Conservation (phyloP, 2,329 filamentous ascomycete species). For the Talaromyces pinophilus region DNA sequence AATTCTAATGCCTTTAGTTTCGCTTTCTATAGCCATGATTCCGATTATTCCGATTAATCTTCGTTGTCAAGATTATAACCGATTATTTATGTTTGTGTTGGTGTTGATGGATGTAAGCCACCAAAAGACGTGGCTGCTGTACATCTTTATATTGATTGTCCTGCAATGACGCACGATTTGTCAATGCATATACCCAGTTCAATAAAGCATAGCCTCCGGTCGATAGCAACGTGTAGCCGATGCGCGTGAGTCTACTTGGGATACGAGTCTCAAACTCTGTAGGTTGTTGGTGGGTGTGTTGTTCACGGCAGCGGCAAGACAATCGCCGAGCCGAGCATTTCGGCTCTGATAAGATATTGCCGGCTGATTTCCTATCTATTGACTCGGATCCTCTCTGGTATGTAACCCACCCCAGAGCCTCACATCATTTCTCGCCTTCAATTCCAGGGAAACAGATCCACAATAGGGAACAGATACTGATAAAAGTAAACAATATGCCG, state of each 20-base stretch:
- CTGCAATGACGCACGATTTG: background rate
- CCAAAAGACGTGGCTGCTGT: background rate
- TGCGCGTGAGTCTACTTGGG: background rate
- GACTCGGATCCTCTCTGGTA: constrained; percentile 4
- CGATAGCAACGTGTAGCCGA: background rate
- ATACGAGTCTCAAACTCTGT: background rate
- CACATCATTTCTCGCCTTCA: background rate
- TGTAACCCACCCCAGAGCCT: background rate
- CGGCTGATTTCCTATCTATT: background rate
- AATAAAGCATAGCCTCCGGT: constrained; percentile 6
- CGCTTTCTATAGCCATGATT: constrained; percentile 13
- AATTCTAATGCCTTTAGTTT: constrained; percentile 21
- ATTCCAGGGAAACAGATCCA: background rate
- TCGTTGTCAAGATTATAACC: background rate
- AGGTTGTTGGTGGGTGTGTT: background rate
- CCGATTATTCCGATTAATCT: background rate
- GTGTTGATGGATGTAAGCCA: background rate
- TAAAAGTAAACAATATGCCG: background rate
- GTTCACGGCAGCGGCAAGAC: background rate
- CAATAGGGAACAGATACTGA: background rate
- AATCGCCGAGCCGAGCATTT: background rate
- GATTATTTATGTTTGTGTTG: background rate
- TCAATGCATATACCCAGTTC: background rate
- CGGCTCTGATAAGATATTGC: constrained; percentile 15
- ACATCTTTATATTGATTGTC: constrained; percentile 1